Base-by-base conservation (phyloP, 257 asterid genomes). In the Solanum microdontum region DNA sequence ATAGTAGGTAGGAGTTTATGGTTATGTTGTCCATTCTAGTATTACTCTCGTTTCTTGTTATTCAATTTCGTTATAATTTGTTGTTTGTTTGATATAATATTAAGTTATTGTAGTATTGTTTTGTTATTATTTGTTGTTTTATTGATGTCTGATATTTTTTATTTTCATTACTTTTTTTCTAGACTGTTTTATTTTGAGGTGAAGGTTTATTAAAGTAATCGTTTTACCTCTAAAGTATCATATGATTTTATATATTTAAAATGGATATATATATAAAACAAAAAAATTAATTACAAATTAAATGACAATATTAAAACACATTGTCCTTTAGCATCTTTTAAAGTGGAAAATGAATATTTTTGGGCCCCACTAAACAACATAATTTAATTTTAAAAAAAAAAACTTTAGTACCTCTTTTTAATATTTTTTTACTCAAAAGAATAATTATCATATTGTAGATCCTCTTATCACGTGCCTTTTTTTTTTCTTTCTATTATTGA, bases 121-220 rank as follows among this genome's bases (percentile, higher is more conserved):
- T 48, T 51, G 3, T 2, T 15, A 15, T 48, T 48, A 48, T 48
- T 48, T 48, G 2, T 48, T 48, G 3, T 55, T 45, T 15, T 51
- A 51, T 51, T 17, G 23, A 17, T 55, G 4, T 55, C 2, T 7
- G 1, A 6, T 17, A 55, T 6, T 19, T 5, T 17, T 55, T 21
- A 8, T 7, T 58, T 58, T 21, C 26, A 21, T 21, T 21, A 58
- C 11, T 58, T 0, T 19, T 58, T 55, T 3, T 58, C 3, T 3
- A 1, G 26, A 21, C 1, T 3, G 2, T 60, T 21, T 21, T 21
- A 21, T 60, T 0, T 21, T 21, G 4, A 60, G 1, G 0, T 3
- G 28, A 21, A 21, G 26, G 1, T 8, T 12, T 58, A 58, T 21
- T 58, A 3, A 21, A 58, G 1, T 19, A 58, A 19, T 2, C 2